A percentile compares a stretch with the other conserved stretches of the same genome.
Conservation (phyloP, 2,329 filamentous ascomycete genomes). For the Rosellinia necatrix region DNA sequence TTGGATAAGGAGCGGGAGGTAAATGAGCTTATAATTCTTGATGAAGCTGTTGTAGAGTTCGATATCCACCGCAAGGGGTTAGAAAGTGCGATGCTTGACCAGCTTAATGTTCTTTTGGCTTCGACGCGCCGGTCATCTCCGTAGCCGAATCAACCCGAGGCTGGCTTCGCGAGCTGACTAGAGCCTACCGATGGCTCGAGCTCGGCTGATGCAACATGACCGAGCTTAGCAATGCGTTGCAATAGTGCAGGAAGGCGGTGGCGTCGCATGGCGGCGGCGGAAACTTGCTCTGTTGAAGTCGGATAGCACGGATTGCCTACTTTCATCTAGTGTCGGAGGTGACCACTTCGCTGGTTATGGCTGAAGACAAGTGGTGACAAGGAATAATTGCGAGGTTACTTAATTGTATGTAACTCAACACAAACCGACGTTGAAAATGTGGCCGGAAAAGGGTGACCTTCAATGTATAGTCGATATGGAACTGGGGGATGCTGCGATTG, state of each 20-base stretch:
- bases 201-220: background rate
- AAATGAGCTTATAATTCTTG: constrained; percentile 10
- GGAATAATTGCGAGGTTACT: no score
- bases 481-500: background rate
- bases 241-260: no score
- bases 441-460: background rate
- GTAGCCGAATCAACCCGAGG: background rate
- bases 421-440: no score
- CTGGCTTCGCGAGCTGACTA: background rate
- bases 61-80: background rate
- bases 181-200: background rate
- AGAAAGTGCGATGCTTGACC: constrained; percentile 8
- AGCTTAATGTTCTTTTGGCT: constrained; percentile 1
- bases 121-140: background rate
- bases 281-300: no score
- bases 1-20: background rate
- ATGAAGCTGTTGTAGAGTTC: background rate
- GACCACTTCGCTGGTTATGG: no score
- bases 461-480: no score
- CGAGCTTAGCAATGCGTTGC: background rate
- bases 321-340: no score
- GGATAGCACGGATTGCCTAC: no score
- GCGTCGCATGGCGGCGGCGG: background rate
- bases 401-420: no score
- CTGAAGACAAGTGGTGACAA: no score